Base-by-base conservation (phyloP, 1,139 yeast species). In the Zygosaccharomyces pseudobailii region DNA sequence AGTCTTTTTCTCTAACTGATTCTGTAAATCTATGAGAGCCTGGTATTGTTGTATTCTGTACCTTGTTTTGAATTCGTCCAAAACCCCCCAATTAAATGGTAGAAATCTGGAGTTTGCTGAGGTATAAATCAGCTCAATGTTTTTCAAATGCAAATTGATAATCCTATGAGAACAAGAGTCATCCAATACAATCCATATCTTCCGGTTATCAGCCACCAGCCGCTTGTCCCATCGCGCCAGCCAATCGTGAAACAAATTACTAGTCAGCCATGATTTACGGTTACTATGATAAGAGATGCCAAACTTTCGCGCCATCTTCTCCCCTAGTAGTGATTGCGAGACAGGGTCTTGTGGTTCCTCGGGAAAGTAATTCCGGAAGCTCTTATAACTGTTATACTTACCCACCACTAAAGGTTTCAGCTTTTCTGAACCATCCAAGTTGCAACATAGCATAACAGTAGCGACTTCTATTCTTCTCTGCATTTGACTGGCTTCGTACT, bases 111-210 rank as follows among this genome's bases (percentile, higher is more conserved):
- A 61, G 36, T 57, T 63, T 17, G 71, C 58, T 0, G 72, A 62
- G 0, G 73, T 69, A 47, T 68, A 71, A 4, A 72, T 53, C 40
- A 82, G 65, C 43, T 73, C 68, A 30, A 82, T 78, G 56, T 79
- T 76, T 46, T 72, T 71, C 53, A 82, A 71, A 53, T 76, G 78
- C 49, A 80, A 66, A 55, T 81, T 81, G 38, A 80, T 71, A 5
- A 80, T 76, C 45, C 87, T 66, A 58, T 82, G 87, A 1, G 84
- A 76, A 4, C 84, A 78, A 8, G 83, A 76, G 60, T 82, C 85
- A 62, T 81, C 86, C 8, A 82, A 58, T 1, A 81, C 64, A 5
- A 82, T 73, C 48, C 80, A 66, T 39, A 82, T 78, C 50, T 79
- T 78, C 47, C 86, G 66, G 30, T 69, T 66, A 33, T 70, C 68